phyloP scores from a whole-genome alignment of 768 basidiomycete species.

The Tubosaeta sp. region DNA sequence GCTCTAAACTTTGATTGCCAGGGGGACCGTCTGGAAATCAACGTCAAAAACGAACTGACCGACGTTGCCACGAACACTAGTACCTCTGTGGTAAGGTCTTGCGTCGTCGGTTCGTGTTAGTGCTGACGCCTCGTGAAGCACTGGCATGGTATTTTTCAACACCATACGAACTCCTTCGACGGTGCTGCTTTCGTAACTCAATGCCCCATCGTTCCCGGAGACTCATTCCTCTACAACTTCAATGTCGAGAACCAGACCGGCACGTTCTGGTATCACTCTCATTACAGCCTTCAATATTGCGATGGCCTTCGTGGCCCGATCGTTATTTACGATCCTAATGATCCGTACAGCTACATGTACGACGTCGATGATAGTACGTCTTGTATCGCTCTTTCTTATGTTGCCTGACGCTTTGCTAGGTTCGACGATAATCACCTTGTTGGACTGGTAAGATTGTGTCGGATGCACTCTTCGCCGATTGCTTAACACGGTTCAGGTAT shows the following conservation, averaged over 20 bases:
- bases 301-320: constrained; percentile 50
- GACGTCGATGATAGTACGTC: constrained; percentile 37
- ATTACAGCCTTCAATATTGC: constrained; percentile 49
- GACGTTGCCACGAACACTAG: constrained; percentile 37
- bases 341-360: constrained; percentile 28
- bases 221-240: constrained; percentile 40
- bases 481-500: constrained; percentile 13
- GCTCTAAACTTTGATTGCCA: constrained; percentile 9
- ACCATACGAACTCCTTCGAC: constrained; percentile 40
- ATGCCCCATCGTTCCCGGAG: constrained; percentile 39
- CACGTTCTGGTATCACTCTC: constrained; percentile 49
- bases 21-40: constrained; percentile 40
- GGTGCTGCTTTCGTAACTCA: constrained; percentile 46
- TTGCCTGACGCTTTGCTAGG: constrained; percentile 16
- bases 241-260: constrained; percentile 23
- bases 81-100: constrained; percentile 37
- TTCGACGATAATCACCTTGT: constrained; percentile 38
- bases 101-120: not conserved
- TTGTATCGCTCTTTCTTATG: not conserved
- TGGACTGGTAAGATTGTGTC: constrained; percentile 32
- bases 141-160: constrained; percentile 49
- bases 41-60: constrained; percentile 37
- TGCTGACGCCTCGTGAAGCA: constrained; percentile 20
- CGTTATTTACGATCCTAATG: constrained; percentile 42
- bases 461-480: not conserved